Evolutionary conservation across 331 rosid species (phyloP).

Genomic region (Pyrus hybrid): DNA sequence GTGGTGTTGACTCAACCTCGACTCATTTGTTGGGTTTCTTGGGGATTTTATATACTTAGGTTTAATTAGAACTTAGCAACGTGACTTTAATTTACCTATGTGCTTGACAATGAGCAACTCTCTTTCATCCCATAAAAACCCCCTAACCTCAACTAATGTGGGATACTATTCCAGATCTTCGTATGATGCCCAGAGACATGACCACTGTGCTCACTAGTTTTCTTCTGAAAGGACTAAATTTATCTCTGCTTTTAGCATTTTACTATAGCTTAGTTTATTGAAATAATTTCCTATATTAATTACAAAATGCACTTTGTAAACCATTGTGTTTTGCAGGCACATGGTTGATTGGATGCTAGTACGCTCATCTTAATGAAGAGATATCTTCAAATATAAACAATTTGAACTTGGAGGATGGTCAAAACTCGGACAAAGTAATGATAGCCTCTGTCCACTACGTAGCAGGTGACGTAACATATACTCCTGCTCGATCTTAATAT

Average conservation of each 20-base stretch:
- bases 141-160: not conserved
- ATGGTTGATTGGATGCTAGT: slow-evolving; percentile 40
- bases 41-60: not conserved
- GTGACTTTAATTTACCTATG: not conserved
- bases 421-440: not conserved
- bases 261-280: not conserved
- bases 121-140: not conserved
- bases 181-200: not conserved
- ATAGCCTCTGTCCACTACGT: not conserved
- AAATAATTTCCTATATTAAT: not conserved
- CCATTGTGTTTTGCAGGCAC: slow-evolving; percentile 20
- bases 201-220: not conserved
- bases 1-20: too few relatives aligned
- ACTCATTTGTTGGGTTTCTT: too few relatives aligned
- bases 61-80: not conserved
- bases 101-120: not conserved
- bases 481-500: not conserved
- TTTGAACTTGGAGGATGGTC: slow-evolving; percentile 10
- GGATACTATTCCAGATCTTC: not conserved
- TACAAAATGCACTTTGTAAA: not conserved
- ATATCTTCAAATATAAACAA: not conserved
- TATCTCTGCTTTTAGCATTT: not conserved
- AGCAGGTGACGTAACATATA: not conserved
- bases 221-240: not conserved
- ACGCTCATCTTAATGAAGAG: slow-evolving; percentile 2